phyloP scores from a whole-genome alignment of 1,139 yeast species.

The Hyphopichia wangnamkhiaoensis region DNA sequence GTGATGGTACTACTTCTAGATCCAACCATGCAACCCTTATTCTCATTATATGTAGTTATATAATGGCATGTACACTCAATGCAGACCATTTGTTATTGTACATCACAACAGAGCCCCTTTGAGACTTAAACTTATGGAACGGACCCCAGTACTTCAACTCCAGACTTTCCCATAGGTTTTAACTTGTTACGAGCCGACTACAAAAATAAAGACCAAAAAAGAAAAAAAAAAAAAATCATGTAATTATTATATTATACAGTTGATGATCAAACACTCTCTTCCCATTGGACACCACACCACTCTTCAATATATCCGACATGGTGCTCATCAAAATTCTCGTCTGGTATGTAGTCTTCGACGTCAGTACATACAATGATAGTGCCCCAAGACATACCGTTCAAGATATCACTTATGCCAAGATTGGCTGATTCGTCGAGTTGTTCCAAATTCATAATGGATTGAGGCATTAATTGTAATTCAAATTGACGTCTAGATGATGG shows the following conservation, averaged over 20 bases:
- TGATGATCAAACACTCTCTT: slow-evolving; percentile 51
- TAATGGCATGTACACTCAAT: no score
- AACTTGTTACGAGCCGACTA: no score
- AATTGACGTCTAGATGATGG: slow-evolving; percentile 67
- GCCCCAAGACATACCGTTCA: slow-evolving; percentile 97
- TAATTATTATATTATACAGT: neutral
- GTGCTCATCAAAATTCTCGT: slow-evolving; percentile 52
- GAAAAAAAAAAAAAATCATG: neutral
- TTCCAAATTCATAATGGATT: slow-evolving; percentile 82
- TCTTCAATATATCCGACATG: slow-evolving; percentile 86
- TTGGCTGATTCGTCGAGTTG: slow-evolving; percentile 27
- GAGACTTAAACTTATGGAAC: no score
- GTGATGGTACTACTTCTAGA: no score
- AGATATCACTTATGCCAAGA: slow-evolving; percentile 40
- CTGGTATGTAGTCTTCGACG: slow-evolving; percentile 65
- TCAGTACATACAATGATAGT: slow-evolving; percentile 86
- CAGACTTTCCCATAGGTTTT: no score
- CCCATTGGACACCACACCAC: slow-evolving; percentile 97
- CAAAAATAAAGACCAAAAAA: neutral
- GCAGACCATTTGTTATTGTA: no score
- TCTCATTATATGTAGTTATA: no score
- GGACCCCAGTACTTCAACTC: no score
- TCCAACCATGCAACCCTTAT: no score
- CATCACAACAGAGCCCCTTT: no score
- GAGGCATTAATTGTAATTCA: slow-evolving; percentile 94